Evolutionary conservation across 2,329 filamentous ascomycete species (phyloP), one percentile per base, ranked within the genome.

Genomic region (Paraphaeosphaeria sporulosa): DNA sequence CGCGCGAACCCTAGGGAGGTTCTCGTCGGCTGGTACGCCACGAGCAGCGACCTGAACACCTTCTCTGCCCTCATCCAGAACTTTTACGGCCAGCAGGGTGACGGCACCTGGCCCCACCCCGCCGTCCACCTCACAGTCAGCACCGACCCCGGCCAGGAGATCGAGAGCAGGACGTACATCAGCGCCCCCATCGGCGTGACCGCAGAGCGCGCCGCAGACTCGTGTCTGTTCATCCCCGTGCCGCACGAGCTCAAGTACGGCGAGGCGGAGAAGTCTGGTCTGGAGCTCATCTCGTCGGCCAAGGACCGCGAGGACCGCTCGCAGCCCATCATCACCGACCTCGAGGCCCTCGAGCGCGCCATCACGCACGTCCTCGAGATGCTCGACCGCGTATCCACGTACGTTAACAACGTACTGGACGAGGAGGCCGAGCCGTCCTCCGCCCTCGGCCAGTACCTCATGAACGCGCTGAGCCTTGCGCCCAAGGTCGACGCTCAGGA

Each of bases 1-100:
- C 94, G 94, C 82, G 94, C 94, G 59, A 91, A 93, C 80, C 95
- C 95, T 53, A 92, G 93, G 81, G 95, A 99, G 82, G 89, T 93
- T 57, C 87, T 99, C 60, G 90, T 99, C 64, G 95, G 95, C 75
- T 99, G 95, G 95, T 99, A 99, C 83, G 96, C 95, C 65, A 99
- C 95, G 52, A 94, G 91, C 76, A 90, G 92, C 79, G 94, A 98
- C 82, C 88, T 99, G 76, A 98, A 99, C 88, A 96, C 91, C 78
- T 99, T 99, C 86, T 95, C 91, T 78, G 95, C 95, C 72, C 88
- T 99, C 73, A 99, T 97, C 82, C 95, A 99, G 83, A 99, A 99
- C 86, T 99, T 98, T 86, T 99, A 98, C 85, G 92, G 91, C 76
- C 92, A 93, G 76, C 93, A 96, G 75, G 95, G 96, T 75, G 96